Base-by-base conservation (phyloP, 163 green algal genomes). In the Botryococcus braunii region DNA sequence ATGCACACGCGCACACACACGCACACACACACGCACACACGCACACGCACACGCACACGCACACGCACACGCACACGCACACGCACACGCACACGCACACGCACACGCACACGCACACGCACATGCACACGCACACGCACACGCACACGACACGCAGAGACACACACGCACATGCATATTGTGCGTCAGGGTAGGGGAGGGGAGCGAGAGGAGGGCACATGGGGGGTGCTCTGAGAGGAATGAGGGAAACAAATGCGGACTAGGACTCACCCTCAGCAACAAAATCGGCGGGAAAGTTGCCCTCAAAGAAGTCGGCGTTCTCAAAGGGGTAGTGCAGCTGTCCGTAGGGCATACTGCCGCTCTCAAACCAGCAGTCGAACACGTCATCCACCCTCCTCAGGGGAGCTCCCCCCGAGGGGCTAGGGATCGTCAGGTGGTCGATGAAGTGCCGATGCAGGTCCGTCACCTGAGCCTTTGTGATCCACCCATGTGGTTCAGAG, bases 351-450 rank as follows among this genome's bases (percentile, higher is more conserved):
- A 98, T 96, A 74, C 75, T 72, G 60, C 78, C 82, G 7, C 65
- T 87, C 85, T 99, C 94, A 75, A 99, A 99, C 94, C 94, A 99
- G 81, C 95, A 99, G 80, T 99, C 95, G 81, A 99, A 99, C 23
- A 98, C 94, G 25, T 97, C 91, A 23, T 97, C 81, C 60, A 95
- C 84, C 4, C 81, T 77, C 69, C 97, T 84, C 52, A 73, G 68
- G 37, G 78, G 41, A 7, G 80, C 83, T 62, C 85, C 86, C 71
- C 87, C 84, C 66, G 82, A 57, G 43, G 36, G 74, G 55, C 80
- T 93, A 55, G 94, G 94, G 74, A 99, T 96, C 55, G 85, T 95
- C 43, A 99, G 77, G 73, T 97, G 79, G 76, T 99, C 95, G 74
- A 99, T 97, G 78, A 95, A 95, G 83, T 99, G 95, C 37, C 93